phyloP scores from a whole-genome alignment of 495 filamentous ascomycete genomes.

The Penicillium pulvis region DNA sequence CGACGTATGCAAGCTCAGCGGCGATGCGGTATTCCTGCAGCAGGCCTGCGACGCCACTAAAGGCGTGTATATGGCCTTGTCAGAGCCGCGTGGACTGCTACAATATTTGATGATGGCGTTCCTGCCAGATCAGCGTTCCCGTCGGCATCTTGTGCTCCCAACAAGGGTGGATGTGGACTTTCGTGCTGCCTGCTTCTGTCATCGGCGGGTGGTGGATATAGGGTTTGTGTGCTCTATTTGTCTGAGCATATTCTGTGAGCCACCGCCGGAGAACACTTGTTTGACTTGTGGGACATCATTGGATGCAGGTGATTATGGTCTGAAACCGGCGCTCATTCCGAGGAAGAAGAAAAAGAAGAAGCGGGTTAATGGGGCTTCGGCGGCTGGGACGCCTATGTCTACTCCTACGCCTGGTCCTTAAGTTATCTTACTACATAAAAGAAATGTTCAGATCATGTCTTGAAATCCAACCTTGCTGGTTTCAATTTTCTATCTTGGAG shows the following conservation, averaged over 20 bases:
- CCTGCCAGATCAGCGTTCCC: slow-evolving; percentile 70
- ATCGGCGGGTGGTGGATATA: slow-evolving; percentile 85
- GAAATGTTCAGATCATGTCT: not conserved
- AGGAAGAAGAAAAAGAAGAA: slow-evolving; percentile 77
- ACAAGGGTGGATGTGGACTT: slow-evolving; percentile 92
- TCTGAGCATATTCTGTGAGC: slow-evolving; percentile 78
- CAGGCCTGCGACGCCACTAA: slow-evolving; percentile 89
- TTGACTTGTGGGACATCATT: slow-evolving; percentile 90
- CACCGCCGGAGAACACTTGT: slow-evolving; percentile 68
- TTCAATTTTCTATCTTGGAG: not conserved
- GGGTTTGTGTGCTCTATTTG: slow-evolving; percentile 96
- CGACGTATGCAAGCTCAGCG: slow-evolving; percentile 83
- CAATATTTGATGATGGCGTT: slow-evolving; percentile 98
- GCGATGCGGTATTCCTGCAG: slow-evolving; percentile 88
- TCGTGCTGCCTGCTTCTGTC: slow-evolving; percentile 95
- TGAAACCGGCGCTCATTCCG: slow-evolving; percentile 72
- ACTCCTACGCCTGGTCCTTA: slow-evolving; percentile 46
- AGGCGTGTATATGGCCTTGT: slow-evolving; percentile 79
- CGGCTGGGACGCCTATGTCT: slow-evolving; percentile 44
- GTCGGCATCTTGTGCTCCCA: slow-evolving; percentile 68
- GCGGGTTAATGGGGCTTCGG: slow-evolving; percentile 46
- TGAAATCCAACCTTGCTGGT: not conserved
- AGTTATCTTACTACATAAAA: slow-evolving; percentile 10
- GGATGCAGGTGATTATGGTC: slow-evolving; percentile 71
- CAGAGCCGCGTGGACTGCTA: slow-evolving; percentile 67